phyloP scores from a whole-genome alignment of 768 basidiomycete species.

The Galerina sulciceps region DNA sequence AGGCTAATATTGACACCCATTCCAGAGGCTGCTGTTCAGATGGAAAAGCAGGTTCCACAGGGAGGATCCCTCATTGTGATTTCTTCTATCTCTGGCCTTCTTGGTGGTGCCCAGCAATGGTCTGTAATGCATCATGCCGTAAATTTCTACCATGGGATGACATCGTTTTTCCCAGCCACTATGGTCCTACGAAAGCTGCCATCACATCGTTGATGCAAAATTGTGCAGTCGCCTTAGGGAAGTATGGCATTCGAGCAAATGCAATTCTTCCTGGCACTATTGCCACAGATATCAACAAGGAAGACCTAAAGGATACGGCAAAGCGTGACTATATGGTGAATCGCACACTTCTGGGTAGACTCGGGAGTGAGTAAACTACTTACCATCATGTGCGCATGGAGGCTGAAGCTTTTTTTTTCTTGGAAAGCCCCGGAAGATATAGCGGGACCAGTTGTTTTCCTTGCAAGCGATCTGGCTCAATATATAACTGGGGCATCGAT shows the following conservation, averaged over 20 bases:
- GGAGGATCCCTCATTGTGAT: constrained; percentile 79
- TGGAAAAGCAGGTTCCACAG: constrained; percentile 69
- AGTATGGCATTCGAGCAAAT: constrained; percentile 75
- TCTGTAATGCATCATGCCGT: constrained; percentile 24
- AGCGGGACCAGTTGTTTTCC: constrained; percentile 75
- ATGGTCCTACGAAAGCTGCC: constrained; percentile 82
- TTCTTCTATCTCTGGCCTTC: constrained; percentile 79
- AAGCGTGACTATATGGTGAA: constrained; percentile 69
- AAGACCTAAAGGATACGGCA: constrained; percentile 61
- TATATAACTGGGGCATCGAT: constrained; percentile 72
- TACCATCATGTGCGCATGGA: background rate
- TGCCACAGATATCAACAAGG: constrained; percentile 78
- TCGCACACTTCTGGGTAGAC: constrained; percentile 66
- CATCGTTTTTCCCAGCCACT: constrained; percentile 49
- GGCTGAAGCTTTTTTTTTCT: background rate
- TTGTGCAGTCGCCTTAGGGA: constrained; percentile 77
- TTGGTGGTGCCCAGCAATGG: constrained; percentile 77
- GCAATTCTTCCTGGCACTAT: constrained; percentile 79
- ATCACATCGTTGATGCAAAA: constrained; percentile 81
- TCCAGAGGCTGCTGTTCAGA: constrained; percentile 71
- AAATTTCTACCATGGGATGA: background rate
- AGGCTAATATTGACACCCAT: constrained; percentile 2
- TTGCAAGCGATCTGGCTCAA: constrained; percentile 71
- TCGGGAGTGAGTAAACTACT: constrained; percentile 53
- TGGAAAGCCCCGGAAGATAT: constrained; percentile 65